phyloP scores from a whole-genome alignment of 108 stramenopile species.

The Nannochloropsis gaditana region DNA sequence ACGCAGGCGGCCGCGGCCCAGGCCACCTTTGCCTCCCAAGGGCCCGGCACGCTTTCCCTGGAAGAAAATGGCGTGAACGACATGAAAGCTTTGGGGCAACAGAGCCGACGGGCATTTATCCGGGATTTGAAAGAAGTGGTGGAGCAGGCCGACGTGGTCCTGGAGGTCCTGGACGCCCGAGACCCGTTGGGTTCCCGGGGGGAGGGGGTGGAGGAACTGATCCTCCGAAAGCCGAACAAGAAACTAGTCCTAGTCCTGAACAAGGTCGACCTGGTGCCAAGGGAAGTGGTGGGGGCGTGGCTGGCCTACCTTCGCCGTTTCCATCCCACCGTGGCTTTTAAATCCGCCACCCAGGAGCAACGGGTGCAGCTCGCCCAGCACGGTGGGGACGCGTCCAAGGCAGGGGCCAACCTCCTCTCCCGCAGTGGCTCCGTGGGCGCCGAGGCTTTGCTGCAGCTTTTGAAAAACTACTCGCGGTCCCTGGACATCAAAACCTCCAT shows the following conservation, averaged over 20 bases:
- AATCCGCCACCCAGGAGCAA: slow-evolving; percentile 61
- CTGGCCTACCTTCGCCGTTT: slow-evolving; percentile 71
- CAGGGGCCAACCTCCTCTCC: slow-evolving; percentile 37
- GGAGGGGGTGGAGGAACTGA: slow-evolving; percentile 74
- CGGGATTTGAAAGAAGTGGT: slow-evolving; percentile 90
- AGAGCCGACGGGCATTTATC: slow-evolving; percentile 72
- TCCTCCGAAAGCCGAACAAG: slow-evolving; percentile 75
- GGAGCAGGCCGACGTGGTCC: slow-evolving; percentile 84
- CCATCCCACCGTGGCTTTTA: slow-evolving; percentile 85
- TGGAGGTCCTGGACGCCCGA: slow-evolving; percentile 95
- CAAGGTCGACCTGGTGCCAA: slow-evolving; percentile 96
- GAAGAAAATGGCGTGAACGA: slow-evolving; percentile 23
- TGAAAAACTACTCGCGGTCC: slow-evolving; percentile 94
- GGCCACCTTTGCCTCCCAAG: not conserved
- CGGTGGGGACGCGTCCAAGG: slow-evolving; percentile 49
- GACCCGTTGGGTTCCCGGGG: slow-evolving; percentile 85
- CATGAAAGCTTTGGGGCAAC: slow-evolving; percentile 52
- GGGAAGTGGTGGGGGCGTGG: slow-evolving; percentile 83
- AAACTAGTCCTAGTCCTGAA: slow-evolving; percentile 95
- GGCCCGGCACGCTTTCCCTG: not conserved
- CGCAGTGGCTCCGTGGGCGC: slow-evolving; percentile 71
- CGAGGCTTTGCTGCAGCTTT: slow-evolving; percentile 81
- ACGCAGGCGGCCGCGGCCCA: not conserved
- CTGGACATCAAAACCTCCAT: slow-evolving; percentile 49
- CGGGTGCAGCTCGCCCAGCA: slow-evolving; percentile 30